phyloP scores from a whole-genome alignment of 2,329 filamentous ascomycete genomes.

The Knufia fluminis region DNA sequence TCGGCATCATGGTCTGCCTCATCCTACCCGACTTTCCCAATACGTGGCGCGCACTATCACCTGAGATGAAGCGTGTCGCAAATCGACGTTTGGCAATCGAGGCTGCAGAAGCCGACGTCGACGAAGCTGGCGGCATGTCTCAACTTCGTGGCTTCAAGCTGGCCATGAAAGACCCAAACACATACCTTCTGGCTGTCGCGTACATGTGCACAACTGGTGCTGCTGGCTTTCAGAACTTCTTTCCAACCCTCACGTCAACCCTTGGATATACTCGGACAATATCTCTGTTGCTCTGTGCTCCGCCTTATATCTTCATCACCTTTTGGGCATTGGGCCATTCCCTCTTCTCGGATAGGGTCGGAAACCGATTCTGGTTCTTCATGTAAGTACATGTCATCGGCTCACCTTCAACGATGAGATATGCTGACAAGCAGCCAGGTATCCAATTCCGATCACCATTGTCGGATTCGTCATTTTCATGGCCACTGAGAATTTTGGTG shows the following conservation, averaged over 20 bases:
- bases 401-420: neutral
- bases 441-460: conserved; percentile 44
- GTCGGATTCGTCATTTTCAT: conserved; percentile 47
- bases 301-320: conserved; percentile 47
- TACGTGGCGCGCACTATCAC: conserved; percentile 35
- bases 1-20: conserved; percentile 28
- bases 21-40: conserved; percentile 34
- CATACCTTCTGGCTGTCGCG: conserved; percentile 36
- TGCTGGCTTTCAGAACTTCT: conserved; percentile 49
- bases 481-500: conserved; percentile 42
- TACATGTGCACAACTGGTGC: conserved; percentile 43
- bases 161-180: conserved; percentile 27
- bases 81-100: conserved; percentile 43
- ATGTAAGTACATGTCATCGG: conserved; percentile 23
- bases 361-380: conserved; percentile 45
- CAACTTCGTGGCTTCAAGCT: conserved; percentile 41
- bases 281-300: conserved; percentile 44
- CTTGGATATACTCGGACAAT: conserved; percentile 38
- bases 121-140: conserved; percentile 39
- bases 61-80: conserved; percentile 40
- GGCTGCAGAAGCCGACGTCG: conserved; percentile 40
- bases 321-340: conserved; percentile 39
- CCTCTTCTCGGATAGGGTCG: conserved; percentile 35
- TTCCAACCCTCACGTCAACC: conserved; percentile 42
- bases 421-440: neutral